Evolutionary conservation across 345 rosid genomes (phyloP), one percentile per base, ranked within the genome.

Genomic region (Stellera chamaejasme): DNA sequence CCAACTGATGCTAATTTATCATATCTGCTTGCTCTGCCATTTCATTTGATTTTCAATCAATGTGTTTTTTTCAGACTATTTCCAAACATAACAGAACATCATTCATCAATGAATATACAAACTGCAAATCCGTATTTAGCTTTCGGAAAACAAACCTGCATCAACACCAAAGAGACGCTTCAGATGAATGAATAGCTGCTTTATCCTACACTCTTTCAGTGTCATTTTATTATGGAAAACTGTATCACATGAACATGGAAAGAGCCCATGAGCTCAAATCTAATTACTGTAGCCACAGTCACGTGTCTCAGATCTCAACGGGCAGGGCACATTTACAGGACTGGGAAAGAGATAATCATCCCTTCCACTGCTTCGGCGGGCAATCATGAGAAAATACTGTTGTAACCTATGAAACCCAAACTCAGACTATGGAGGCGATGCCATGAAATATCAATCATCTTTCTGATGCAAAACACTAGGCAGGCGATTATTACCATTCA

Each of bases 401-500:
- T 59, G 47, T 52, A 66, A 59, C 64, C 74, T 63, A 68, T 69
- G 63, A 61, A 69, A 73, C 73, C 54, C 74, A 69, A 32, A 66
- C 74, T 39, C 58, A 69, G 63, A 72, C 67, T 42, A 65, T 70
- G 76, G 73, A 69, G 65, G 83, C 72, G 47, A 70, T 68, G 80
- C 86, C 82, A 79, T 71, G 80, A 67, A 69, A 80, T 78, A 74
- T 85, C 93, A 85, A 72, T 85, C 88, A 77, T 80, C 88, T 80
- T 93, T 93, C 82, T 81, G 88, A 89, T 83, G 99, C 88, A 88
- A 84, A 79, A 77, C 96, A 84, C 78, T 85, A 81, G 82, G 81
- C 91, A 81, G 86, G 76, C 91, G 78, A 84, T 81, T 88, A 84
- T 93, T 93, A 93, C 99, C 97, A 75, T 90, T 87, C 84, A 90